Percentiles rank a stretch among this genome's conserved stretches.
Conservation (phyloP, 371 early-diverging fungal genomes). For the Mortierella sp. region DNA sequence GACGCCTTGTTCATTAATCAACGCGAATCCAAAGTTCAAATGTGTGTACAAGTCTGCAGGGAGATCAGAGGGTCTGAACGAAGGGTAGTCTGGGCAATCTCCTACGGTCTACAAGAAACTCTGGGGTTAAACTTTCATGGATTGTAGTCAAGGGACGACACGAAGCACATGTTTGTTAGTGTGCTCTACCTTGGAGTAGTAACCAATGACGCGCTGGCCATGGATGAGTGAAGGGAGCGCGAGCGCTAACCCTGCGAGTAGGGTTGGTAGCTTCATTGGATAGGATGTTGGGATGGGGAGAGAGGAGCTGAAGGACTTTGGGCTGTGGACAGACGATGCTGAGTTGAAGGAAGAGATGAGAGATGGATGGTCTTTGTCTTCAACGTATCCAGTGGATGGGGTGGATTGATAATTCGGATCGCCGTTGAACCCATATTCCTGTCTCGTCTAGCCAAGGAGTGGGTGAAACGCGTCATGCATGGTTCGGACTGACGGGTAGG, state of each 20-base stretch:
- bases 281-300: conserved; percentile 6
- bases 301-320: too few relatives aligned
- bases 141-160: too few relatives aligned
- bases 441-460: too few relatives aligned
- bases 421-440: too few relatives aligned
- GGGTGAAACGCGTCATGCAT: too few relatives aligned
- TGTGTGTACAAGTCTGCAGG: conserved; percentile 46
- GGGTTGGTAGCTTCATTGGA: conserved; percentile 2
- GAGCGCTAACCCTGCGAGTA: conserved; percentile 3
- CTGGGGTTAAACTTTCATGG: too few relatives aligned
- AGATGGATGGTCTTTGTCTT: too few relatives aligned
- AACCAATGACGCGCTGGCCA: conserved; percentile 27
- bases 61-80: conserved; percentile 28
- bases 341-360: too few relatives aligned
- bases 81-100: conserved; percentile 31
- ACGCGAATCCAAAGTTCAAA: conserved; percentile 43
- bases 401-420: too few relatives aligned
- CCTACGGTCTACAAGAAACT: conserved; percentile 26
- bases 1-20: conserved; percentile 44
- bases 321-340: too few relatives aligned
- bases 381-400: too few relatives aligned
- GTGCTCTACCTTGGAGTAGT: conserved; percentile 31
- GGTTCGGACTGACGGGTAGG: too few relatives aligned
- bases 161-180: not conserved
- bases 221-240: conserved; percentile 10